Base-by-base conservation (phyloP, 1,284 basidiomycete species). In the Amylostereum areolatum region DNA sequence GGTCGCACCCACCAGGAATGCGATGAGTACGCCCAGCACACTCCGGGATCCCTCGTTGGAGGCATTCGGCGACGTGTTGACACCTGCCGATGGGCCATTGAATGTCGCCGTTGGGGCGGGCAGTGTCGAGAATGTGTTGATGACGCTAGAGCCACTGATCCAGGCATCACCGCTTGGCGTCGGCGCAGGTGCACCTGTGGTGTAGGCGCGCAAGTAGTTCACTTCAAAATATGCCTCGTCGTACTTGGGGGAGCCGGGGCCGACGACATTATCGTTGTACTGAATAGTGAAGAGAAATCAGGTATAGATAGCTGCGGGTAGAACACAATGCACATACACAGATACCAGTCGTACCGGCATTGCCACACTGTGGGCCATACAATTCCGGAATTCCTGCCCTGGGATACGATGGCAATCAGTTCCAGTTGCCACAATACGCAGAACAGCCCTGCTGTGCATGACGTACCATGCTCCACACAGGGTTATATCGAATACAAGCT, bases 401-500 rank as follows among this genome's bases (percentile, higher is more conserved):
- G 52, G n/a, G 44, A 47, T 46, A 27, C 6, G 32, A 36, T 11
- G 32, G n/a, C n/a, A n/a, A n/a, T n/a, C n/a, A n/a, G n/a, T n/a
- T n/a, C n/a, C n/a, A n/a, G n/a, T n/a, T n/a, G n/a, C n/a, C n/a
- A n/a, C n/a, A n/a, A n/a, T n/a, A n/a, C n/a, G n/a, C n/a, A n/a
- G n/a, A n/a, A n/a, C n/a, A n/a, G n/a, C n/a, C n/a, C n/a, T n/a
- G n/a, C n/a, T n/a, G n/a, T n/a, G n/a, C 34, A 25, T 24, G 3
- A 47, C 70, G 37, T 46, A 75, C 75, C 77, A 82, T 52, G 66
- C 66, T 27, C 81, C 71, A 57, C 83, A 85, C 8, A 85, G 68
- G 18, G 74, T 75, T 49, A 80, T 81, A 51, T 82, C 73, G 48
- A 84, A 55, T 4, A 81, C 72, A 9, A 83, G 60, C 41, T 76